These are phyloP conservation scores for Leishmania tarentolae DNA, from an alignment of 208 protist genomes.

Conservation along the genomic window DNA sequence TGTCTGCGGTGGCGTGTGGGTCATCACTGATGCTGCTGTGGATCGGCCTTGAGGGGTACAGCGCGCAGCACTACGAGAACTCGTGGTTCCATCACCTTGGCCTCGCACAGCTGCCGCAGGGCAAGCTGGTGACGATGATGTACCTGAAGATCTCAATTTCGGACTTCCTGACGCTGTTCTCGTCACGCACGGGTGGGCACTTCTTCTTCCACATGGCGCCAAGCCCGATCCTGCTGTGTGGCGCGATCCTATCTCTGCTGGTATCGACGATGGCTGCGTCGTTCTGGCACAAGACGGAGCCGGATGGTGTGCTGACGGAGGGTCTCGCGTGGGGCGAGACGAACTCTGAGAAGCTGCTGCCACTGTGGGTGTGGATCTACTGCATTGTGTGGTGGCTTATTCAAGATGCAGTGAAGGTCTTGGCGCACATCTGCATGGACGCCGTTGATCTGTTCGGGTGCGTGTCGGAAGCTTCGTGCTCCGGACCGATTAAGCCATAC, in stretches of 20 bases:
- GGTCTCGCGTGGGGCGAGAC: conserved; percentile 71
- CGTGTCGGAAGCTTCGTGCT: conserved; percentile 45
- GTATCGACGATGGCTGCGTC: conserved; percentile 73
- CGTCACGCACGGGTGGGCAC: conserved; percentile 72
- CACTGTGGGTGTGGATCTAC: conserved; percentile 91
- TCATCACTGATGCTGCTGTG: conserved; percentile 76
- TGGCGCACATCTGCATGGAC: conserved; percentile 69
- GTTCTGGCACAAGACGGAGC: conserved; percentile 65
- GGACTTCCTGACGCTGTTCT: conserved; percentile 92
- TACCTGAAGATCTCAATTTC: conserved; percentile 92
- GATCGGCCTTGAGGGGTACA: conserved; percentile 58
- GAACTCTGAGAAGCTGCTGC: conserved; percentile 58
- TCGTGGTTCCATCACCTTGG: conserved; percentile 67
- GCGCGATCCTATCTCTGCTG: conserved; percentile 66
- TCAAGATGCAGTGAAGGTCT: conserved; percentile 85
- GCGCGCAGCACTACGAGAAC: conserved; percentile 43
- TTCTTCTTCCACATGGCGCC: conserved; percentile 78
- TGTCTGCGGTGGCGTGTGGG: conserved; percentile 60
- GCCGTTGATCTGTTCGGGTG: conserved; percentile 75
- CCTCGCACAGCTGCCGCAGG: conserved; percentile 60
- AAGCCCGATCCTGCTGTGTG: conserved; percentile 59
- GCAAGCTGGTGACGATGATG: conserved; percentile 82
- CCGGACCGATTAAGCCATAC: conserved; percentile 45
- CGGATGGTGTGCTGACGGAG: conserved; percentile 66
- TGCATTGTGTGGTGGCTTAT: conserved; percentile 92